Evolutionary conservation across 2,329 filamentous ascomycete genomes (phyloP).

Genomic region (Fusarium pseudocircinatum): DNA sequence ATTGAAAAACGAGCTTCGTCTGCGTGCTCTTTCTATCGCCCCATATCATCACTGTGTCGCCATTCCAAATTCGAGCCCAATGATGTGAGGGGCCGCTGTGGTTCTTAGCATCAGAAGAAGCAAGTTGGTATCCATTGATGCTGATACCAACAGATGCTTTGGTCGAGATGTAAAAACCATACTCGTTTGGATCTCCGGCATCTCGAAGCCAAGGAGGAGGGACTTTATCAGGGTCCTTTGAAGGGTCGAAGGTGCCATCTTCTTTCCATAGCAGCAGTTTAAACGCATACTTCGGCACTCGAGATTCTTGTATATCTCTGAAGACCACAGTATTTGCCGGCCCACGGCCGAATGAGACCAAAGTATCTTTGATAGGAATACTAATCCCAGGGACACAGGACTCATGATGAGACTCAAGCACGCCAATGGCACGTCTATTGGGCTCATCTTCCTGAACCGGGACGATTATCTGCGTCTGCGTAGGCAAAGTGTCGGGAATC

Average conservation of each 20-base stretch:
- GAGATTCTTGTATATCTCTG: slow-evolving; percentile 68
- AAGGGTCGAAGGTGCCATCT: slow-evolving; percentile 70
- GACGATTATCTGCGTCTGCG: slow-evolving; percentile 50
- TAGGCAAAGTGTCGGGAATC: slow-evolving; percentile 50
- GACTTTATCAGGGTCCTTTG: slow-evolving; percentile 63
- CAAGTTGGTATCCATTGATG: slow-evolving; percentile 77
- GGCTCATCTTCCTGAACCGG: slow-evolving; percentile 46
- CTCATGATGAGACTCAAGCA: slow-evolving; percentile 70
- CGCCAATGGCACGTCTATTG: slow-evolving; percentile 65
- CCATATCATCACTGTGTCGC: slow-evolving; percentile 81
- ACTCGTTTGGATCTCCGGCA: slow-evolving; percentile 59
- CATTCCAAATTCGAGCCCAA: slow-evolving; percentile 78
- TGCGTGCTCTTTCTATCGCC: slow-evolving; percentile 53
- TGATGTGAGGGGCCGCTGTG: slow-evolving; percentile 63
- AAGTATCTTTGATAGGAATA: slow-evolving; percentile 71
- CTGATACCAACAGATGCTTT: slow-evolving; percentile 79
- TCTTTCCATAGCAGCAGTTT: slow-evolving; percentile 79
- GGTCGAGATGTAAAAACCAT: slow-evolving; percentile 79
- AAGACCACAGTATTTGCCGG: slow-evolving; percentile 75
- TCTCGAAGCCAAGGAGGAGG: slow-evolving; percentile 56
- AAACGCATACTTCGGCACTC: slow-evolving; percentile 84
- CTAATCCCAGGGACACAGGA: slow-evolving; percentile 72
- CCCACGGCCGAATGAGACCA: slow-evolving; percentile 82
- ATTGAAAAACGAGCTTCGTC: slow-evolving; percentile 62
- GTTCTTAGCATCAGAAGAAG: slow-evolving; percentile 63